phyloP scores from a whole-genome alignment of 2,329 filamentous ascomycete species.

The Chrysosporium keratinophilum region DNA sequence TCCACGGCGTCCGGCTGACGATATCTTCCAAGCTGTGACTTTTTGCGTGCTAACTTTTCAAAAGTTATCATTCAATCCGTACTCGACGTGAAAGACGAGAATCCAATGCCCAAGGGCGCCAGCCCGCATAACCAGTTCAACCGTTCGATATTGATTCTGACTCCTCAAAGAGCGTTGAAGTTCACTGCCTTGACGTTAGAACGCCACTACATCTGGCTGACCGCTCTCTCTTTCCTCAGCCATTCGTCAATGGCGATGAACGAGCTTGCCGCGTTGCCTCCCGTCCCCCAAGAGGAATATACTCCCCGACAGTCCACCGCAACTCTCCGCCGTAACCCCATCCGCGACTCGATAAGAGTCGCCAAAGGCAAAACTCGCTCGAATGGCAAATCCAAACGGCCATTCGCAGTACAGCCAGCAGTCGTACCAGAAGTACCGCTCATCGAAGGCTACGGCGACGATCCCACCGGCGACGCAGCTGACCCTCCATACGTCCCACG shows the following conservation, averaged over 20 bases:
- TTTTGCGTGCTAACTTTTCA: slow-evolving; percentile 24
- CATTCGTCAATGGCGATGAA: slow-evolving; percentile 75
- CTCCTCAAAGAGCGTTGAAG: slow-evolving; percentile 84
- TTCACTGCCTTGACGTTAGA: slow-evolving; percentile 79
- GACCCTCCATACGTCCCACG: slow-evolving; percentile 45
- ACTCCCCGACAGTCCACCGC: slow-evolving; percentile 37
- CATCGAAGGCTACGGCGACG: slow-evolving; percentile 22
- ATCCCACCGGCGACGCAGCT: slow-evolving; percentile 35
- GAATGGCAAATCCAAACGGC: slow-evolving; percentile 31
- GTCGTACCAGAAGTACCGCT: slow-evolving; percentile 28
- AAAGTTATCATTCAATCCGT: slow-evolving; percentile 90
- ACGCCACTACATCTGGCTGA: slow-evolving; percentile 90
- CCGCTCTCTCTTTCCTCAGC: slow-evolving; percentile 84
- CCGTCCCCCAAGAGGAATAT: slow-evolving; percentile 38
- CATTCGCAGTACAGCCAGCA: slow-evolving; percentile 26
- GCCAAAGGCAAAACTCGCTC: slow-evolving; percentile 60
- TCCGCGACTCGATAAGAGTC: slow-evolving; percentile 80
- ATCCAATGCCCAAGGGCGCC: slow-evolving; percentile 64
- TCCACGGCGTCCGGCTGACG: neutral
- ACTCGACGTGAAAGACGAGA: slow-evolving; percentile 91
- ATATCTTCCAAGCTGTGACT: neutral
- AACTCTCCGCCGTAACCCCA: slow-evolving; percentile 47
- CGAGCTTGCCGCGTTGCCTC: slow-evolving; percentile 55
- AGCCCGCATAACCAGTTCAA: slow-evolving; percentile 56
- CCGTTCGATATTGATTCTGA: slow-evolving; percentile 88